These are phyloP conservation scores for Fusarium albidum DNA, from an alignment of 2,329 filamentous ascomycete species.

Conservation along the genomic window DNA sequence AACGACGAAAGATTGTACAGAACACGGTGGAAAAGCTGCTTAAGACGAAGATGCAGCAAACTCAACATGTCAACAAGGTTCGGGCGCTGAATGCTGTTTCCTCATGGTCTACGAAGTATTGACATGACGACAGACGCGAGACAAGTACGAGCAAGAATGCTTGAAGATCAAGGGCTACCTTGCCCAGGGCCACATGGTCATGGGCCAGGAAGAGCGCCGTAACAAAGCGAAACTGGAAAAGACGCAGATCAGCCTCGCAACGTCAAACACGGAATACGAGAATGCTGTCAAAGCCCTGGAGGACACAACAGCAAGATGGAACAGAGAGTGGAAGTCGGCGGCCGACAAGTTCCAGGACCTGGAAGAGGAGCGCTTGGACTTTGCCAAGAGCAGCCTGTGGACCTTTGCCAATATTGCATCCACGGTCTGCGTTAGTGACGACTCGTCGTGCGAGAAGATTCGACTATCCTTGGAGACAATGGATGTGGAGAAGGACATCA, in stretches of 20 bases:
- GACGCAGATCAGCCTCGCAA: constrained; percentile 93
- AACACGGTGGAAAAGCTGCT: constrained; percentile 92
- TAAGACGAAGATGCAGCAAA: constrained; percentile 93
- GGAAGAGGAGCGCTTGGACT: constrained; percentile 96
- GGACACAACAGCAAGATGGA: constrained; percentile 95
- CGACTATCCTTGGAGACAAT: constrained; percentile 91
- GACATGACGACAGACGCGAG: constrained; percentile 71
- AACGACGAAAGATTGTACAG: constrained; percentile 95
- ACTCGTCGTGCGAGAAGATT: constrained; percentile 96
- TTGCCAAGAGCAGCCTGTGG: constrained; percentile 97
- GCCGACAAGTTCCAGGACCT: constrained; percentile 99
- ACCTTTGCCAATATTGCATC: constrained; percentile 97
- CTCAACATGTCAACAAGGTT: constrained; percentile 89
- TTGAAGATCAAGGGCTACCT: constrained; percentile 98
- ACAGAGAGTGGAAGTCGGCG: constrained; percentile 96
- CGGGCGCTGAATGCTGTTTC: constrained; percentile 25
- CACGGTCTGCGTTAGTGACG: constrained; percentile 97
- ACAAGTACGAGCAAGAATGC: constrained; percentile 97
- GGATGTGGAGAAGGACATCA: constrained; percentile 96
- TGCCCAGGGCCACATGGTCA: constrained; percentile 99
- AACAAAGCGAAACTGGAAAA: constrained; percentile 99
- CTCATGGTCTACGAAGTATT: background rate
- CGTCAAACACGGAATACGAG: constrained; percentile 93
- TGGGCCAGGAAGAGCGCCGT: constrained; percentile 98
- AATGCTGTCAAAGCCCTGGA: constrained; percentile 90